Base-by-base conservation (phyloP, 352 stramenopile species). In the Phytophthora sojae region DNA sequence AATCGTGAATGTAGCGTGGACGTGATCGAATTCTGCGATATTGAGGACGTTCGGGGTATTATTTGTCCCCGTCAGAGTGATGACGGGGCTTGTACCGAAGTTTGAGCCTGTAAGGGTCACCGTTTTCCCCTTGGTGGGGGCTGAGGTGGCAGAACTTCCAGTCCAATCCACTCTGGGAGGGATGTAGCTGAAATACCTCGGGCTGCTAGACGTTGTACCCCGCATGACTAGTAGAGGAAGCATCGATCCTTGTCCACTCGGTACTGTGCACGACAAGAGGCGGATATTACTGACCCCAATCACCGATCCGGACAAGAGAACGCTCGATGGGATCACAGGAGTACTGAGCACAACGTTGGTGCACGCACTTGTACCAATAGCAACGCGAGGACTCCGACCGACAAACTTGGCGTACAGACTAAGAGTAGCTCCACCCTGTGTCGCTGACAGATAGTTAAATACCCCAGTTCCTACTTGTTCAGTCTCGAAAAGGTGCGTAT, bases 371-470 rank as follows among this genome's bases (percentile, higher is more conserved):
- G 14, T 52, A 7, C 79, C 77, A 11, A 91, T 58, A 3, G 64
- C 73, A 17, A 91, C 60, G 1, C 30, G 45, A 17, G 83, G 80
- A 62, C 63, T 85, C 6, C 73, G 76, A 47, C 83, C 83, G 60
- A 88, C 73, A 42, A 80, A 88, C 29, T 88, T 91, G 15, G 80
- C 81, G 51, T 89, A 84, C 25, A 91, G 52, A 60, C 57, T 82
- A 23, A 91, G 50, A 3, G 61, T 80, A 14, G 81, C 83, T 3
- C 83, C 83, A 7, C 83, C 83, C 21, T 52, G 56, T 2, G 83
- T 88, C 7, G 73, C 75, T 0, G 83, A 77, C 15, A 82, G 68
- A 21, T 91, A 79, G 17, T 56, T 80, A 44, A 67, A 78, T n/a
- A 77, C 32, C 1, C 67, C 77, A 15, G 50, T 3, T 0, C 65